These are phyloP conservation scores for Solanum pennellii DNA, from an alignment of 257 asterid genomes.

Conservation along the genomic window DNA sequence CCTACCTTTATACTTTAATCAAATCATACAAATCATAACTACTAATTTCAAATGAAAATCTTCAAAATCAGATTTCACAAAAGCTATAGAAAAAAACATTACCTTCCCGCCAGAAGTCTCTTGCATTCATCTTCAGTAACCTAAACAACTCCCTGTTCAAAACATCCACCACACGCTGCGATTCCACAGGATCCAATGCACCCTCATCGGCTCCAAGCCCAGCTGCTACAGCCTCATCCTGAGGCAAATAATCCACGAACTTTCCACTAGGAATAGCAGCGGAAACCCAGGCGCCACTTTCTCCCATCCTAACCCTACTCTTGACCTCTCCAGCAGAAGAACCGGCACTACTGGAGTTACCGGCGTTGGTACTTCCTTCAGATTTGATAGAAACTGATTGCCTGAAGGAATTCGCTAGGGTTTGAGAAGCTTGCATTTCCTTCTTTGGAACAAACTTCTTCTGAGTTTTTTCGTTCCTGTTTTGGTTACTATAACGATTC, in stretches of 20 bases:
- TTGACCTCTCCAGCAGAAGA: slow-evolving; percentile 2
- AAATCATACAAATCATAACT: not conserved
- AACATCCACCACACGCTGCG: slow-evolving; percentile 88
- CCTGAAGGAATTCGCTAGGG: slow-evolving; percentile 1
- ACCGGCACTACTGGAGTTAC: slow-evolving; percentile 12
- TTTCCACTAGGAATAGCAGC: slow-evolving; percentile 25
- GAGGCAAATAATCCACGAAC: slow-evolving; percentile 80
- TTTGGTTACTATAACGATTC: slow-evolving; percentile 30
- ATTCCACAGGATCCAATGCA: slow-evolving; percentile 80
- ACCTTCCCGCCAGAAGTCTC: slow-evolving; percentile 93
- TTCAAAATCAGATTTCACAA: not conserved
- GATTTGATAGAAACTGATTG: slow-evolving; percentile 45
- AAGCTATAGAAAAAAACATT: not conserved
- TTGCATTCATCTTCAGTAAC: slow-evolving; percentile 64
- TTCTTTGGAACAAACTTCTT: slow-evolving; percentile 37
- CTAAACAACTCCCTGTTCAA: slow-evolving; percentile 67
- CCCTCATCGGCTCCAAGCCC: slow-evolving; percentile 78
- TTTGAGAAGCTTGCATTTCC: slow-evolving; percentile 14
- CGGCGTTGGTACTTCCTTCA: slow-evolving; percentile 3
- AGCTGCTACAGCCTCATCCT: slow-evolving; percentile 94
- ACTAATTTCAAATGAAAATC: not conserved
- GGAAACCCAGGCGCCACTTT: slow-evolving; percentile 38
- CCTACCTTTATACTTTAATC: not conserved
- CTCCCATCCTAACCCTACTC: slow-evolving; percentile 35
- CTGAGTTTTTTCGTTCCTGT: slow-evolving; percentile 33